phyloP scores from a whole-genome alignment of 1,284 basidiomycete species.

The Rhodotorula sp. region DNA sequence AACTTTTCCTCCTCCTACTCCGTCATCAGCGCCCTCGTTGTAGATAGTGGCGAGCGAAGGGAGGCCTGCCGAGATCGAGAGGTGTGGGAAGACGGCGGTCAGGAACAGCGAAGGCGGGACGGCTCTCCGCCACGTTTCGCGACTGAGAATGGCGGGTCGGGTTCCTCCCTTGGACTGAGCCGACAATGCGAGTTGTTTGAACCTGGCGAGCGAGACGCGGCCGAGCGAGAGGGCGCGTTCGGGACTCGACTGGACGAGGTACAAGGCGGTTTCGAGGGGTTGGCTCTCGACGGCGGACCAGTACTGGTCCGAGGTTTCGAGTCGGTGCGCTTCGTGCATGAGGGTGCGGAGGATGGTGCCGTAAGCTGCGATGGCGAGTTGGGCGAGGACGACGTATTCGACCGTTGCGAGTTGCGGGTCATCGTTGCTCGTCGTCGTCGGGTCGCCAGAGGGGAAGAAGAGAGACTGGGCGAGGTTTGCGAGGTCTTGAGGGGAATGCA shows the following conservation, averaged over 20 bases:
- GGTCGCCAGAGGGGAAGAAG: slow-evolving; percentile 22
- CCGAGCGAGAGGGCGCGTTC: slow-evolving; percentile 22
- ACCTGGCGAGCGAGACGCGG: slow-evolving; percentile 21
- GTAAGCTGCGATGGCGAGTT: slow-evolving; percentile 33
- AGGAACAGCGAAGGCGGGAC: slow-evolving; percentile 44
- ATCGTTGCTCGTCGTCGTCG: slow-evolving; percentile 15
- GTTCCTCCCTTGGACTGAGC: background rate
- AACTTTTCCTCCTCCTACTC: background rate
- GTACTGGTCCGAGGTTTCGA: slow-evolving; percentile 39
- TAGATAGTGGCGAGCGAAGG: slow-evolving; percentile 20
- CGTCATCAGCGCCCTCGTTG: background rate
- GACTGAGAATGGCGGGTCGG: background rate
- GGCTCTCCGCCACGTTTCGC: slow-evolving; percentile 29
- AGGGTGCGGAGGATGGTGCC: slow-evolving; percentile 33
- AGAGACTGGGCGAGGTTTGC: slow-evolving; percentile 18
- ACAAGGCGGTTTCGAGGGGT: slow-evolving; percentile 27
- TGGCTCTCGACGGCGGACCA: slow-evolving; percentile 38
- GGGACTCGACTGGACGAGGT: slow-evolving; percentile 34
- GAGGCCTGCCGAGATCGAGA: slow-evolving; percentile 23
- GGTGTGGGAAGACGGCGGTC: slow-evolving; percentile 44
- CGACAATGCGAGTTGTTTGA: slow-evolving; percentile 16
- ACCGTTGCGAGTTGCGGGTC: slow-evolving; percentile 18
- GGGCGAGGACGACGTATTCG: slow-evolving; percentile 34
- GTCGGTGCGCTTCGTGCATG: slow-evolving; percentile 36
- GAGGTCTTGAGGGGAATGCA: slow-evolving; percentile 3